These are phyloP conservation scores for Yarrowia sp. DNA, from an alignment of 805 yeast species.

Conservation along the genomic window DNA sequence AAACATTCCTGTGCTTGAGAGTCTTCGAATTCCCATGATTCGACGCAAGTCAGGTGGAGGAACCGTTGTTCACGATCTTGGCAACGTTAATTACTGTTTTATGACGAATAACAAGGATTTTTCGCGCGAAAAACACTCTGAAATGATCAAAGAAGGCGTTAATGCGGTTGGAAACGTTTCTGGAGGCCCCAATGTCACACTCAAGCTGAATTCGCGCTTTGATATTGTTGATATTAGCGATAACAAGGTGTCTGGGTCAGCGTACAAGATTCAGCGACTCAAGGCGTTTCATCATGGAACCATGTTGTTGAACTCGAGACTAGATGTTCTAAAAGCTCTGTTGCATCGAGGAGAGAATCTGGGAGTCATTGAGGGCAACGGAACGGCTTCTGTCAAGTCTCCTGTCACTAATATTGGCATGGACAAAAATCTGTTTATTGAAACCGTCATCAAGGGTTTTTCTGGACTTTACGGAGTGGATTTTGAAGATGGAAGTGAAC, in stretches of 20 bases:
- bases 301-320: conserved; percentile 69
- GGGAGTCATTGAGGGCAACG: conserved; percentile 46
- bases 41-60: conserved; percentile 94
- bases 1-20: conserved; percentile 53
- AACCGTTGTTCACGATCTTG: conserved; percentile 88
- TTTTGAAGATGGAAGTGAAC: not conserved
- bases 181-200: conserved; percentile 30
- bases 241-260: conserved; percentile 84
- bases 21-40: conserved; percentile 58
- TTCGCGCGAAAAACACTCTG: conserved; percentile 50
- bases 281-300: conserved; percentile 95
- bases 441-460: conserved; percentile 45
- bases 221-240: conserved; percentile 53
- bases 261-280: conserved; percentile 78
- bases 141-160: conserved; percentile 45
- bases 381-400: conserved; percentile 76
- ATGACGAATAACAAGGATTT: conserved; percentile 68
- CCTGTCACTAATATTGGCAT: conserved; percentile 67
- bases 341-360: conserved; percentile 48
- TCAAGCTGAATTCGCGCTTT: conserved; percentile 68
- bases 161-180: conserved; percentile 27
- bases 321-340: conserved; percentile 57
- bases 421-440: conserved; percentile 46
- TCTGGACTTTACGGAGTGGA: conserved; percentile 34
- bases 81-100: conserved; percentile 82